Evolutionary conservation across 768 basidiomycete species (phyloP).

Genomic region (Trametes sanguinea): DNA sequence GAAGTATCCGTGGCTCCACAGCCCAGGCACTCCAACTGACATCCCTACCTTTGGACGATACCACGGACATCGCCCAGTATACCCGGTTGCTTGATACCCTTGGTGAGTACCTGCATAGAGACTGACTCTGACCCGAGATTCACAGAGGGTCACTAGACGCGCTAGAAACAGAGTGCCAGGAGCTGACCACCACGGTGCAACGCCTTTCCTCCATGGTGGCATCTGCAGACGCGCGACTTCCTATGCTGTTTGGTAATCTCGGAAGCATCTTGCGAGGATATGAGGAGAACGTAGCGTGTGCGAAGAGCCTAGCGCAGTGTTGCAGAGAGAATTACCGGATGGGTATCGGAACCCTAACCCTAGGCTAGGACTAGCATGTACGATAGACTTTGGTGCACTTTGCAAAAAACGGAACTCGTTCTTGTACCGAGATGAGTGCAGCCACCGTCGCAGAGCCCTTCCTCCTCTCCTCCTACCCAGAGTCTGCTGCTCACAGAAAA

Average conservation of each 20-base stretch:
- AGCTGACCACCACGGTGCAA: background rate
- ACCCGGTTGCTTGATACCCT: constrained; percentile 10
- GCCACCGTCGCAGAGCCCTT: constrained; percentile 42
- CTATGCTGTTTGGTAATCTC: background rate
- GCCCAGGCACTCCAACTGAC: constrained; percentile 7
- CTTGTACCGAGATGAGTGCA: constrained; percentile 32
- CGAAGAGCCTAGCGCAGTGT: constrained; percentile 8
- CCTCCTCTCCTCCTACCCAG: constrained; percentile 41
- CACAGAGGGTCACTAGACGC: background rate
- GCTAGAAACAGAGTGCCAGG: constrained; percentile 8
- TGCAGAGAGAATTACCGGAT: constrained; percentile 20
- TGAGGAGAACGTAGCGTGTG: constrained; percentile 1
- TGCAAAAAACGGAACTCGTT: constrained; percentile 18
- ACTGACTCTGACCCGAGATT: background rate
- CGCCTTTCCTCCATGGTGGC: background rate
- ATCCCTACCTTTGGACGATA: constrained; percentile 11
- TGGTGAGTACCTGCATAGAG: constrained; percentile 8
- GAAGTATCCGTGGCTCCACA: background rate
- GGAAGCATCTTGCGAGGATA: constrained; percentile 1
- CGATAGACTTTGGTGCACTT: background rate
- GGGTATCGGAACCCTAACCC: constrained; percentile 19
- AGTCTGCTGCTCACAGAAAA: constrained; percentile 20
- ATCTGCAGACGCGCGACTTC: background rate
- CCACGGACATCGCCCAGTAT: constrained; percentile 12
- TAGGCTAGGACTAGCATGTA: constrained; percentile 13